phyloP scores from a whole-genome alignment of 345 rosid genomes.

The Trapa bicornis region DNA sequence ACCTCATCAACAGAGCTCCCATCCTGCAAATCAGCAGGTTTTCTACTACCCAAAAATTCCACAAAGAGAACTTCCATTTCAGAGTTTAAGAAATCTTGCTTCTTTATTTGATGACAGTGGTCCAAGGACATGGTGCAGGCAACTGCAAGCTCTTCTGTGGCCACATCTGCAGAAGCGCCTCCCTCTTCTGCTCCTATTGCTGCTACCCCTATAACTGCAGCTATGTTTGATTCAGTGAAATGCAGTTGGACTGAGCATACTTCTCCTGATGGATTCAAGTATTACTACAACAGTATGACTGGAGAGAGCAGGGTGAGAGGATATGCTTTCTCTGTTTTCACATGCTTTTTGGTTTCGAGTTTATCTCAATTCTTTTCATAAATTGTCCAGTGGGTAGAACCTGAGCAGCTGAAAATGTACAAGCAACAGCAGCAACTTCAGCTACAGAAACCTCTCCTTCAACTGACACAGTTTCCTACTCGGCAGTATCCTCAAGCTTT shows the following conservation, averaged over 20 bases:
- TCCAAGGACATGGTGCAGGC: constrained; percentile 36
- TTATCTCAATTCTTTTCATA: constrained; percentile 7
- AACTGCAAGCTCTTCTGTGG: constrained; percentile 26
- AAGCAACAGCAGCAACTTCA: constrained; percentile 53
- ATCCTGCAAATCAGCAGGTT: constrained; percentile 58
- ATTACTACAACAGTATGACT: constrained; percentile 71
- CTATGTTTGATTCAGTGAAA: constrained; percentile 34
- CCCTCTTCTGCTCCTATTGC: constrained; percentile 18
- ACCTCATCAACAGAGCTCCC: constrained; percentile 43
- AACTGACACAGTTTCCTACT: constrained; percentile 30
- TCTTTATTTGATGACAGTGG: constrained; percentile 37
- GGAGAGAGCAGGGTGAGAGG: constrained; percentile 80
- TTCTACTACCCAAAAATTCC: not conserved
- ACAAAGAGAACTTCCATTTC: not conserved
- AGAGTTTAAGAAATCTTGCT: not conserved
- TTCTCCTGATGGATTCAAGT: constrained; percentile 94
- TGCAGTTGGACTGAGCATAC: constrained; percentile 94
- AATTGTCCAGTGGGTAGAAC: constrained; percentile 77
- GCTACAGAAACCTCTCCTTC: constrained; percentile 28
- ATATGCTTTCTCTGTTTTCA: constrained; percentile 2
- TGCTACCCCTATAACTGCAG: constrained; percentile 23
- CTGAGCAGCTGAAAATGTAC: constrained; percentile 60
- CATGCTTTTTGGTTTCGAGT: constrained; percentile 6
- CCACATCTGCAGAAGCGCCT: constrained; percentile 35
- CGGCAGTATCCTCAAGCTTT: constrained; percentile 35